These are phyloP conservation scores for Saccharomycopsis fermentans DNA, from an alignment of 805 yeast genomes.

Conservation along the genomic window DNA sequence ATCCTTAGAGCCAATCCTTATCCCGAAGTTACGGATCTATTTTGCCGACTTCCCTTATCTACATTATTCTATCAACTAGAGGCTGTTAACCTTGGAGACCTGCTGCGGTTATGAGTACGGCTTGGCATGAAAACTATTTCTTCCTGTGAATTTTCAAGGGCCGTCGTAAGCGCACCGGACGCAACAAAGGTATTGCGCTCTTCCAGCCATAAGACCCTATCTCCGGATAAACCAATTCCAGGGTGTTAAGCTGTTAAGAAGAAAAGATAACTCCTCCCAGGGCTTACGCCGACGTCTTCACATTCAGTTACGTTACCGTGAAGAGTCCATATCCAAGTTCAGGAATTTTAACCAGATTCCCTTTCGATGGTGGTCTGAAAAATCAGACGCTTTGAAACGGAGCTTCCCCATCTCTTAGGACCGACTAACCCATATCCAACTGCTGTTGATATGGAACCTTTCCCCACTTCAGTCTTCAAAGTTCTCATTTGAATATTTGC, in stretches of 20 bases:
- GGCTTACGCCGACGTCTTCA: conserved; percentile 23
- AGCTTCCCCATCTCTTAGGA: conserved; percentile 33
- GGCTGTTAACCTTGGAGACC: conserved; percentile 39
- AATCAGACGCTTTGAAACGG: conserved; percentile 30
- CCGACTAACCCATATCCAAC: conserved; percentile 20
- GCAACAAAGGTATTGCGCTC: conserved; percentile 1
- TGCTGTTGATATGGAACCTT: conserved; percentile 1
- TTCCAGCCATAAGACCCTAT: conserved; percentile 1
- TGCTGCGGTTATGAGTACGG: conserved; percentile 13
- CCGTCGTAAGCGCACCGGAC: conserved; percentile 1
- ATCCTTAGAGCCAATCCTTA: conserved; percentile 35
- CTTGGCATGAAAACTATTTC: not conserved
- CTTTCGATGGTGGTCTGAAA: conserved; percentile 31
- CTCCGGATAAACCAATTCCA: conserved; percentile 9
- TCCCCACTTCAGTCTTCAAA: conserved; percentile 22
- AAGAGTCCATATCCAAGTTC: conserved; percentile 32
- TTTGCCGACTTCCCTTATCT: conserved; percentile 37
- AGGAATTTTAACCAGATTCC: conserved; percentile 36
- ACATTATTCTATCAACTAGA: conserved; percentile 35
- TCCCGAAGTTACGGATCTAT: conserved; percentile 35
- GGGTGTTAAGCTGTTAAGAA: conserved; percentile 33
- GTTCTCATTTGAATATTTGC: conserved; percentile 30
- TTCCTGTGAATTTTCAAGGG: conserved; percentile 1
- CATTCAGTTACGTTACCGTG: conserved; percentile 1
- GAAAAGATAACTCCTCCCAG: conserved; percentile 36